Evolutionary conservation across 1,139 yeast species (phyloP).

Genomic region (Suhomyces maxii): DNA sequence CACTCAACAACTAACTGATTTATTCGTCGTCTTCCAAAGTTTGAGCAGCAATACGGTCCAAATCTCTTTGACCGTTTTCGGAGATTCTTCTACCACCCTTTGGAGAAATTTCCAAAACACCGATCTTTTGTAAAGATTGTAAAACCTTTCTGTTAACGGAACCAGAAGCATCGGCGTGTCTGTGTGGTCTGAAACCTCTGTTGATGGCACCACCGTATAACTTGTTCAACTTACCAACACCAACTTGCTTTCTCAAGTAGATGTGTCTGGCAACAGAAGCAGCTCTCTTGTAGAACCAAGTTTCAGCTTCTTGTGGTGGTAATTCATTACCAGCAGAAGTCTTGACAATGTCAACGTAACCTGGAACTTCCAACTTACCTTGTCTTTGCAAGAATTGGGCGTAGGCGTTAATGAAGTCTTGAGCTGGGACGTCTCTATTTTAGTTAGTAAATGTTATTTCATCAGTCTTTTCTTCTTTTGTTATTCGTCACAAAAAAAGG

Average conservation of each 20-base stretch:
- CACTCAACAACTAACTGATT: conserved; percentile 23
- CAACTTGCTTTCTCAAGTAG: conserved; percentile 99
- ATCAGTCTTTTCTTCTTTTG: too few relatives aligned
- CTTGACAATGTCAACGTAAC: conserved; percentile 99
- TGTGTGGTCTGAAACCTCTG: conserved; percentile 99
- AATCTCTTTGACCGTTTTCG: conserved; percentile 99
- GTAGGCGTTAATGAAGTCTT: conserved; percentile 98
- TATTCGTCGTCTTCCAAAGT: conserved; percentile 88
- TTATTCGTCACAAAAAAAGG: too few relatives aligned
- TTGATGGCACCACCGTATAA: conserved; percentile 98
- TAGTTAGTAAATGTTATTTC: conserved; percentile 31
- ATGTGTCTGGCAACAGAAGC: conserved; percentile 99
- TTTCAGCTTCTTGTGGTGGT: conserved; percentile 99
- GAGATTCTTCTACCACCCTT: conserved; percentile 99
- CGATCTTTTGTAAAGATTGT: conserved; percentile 98
- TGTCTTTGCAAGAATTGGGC: conserved; percentile 99
- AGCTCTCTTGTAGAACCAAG: conserved; percentile 99
- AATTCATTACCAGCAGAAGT: conserved; percentile 98
- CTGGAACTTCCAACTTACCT: conserved; percentile 99
- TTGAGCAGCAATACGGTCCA: conserved; percentile 99
- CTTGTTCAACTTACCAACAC: conserved; percentile 99
- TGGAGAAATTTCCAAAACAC: conserved; percentile 94
- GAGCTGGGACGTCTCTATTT: conserved; percentile 98
- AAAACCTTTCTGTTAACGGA: conserved; percentile 98
- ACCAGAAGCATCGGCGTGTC: conserved; percentile 99